Base-by-base conservation (phyloP, 2,329 filamentous ascomycete genomes). In the Aschersonia sp. region DNA sequence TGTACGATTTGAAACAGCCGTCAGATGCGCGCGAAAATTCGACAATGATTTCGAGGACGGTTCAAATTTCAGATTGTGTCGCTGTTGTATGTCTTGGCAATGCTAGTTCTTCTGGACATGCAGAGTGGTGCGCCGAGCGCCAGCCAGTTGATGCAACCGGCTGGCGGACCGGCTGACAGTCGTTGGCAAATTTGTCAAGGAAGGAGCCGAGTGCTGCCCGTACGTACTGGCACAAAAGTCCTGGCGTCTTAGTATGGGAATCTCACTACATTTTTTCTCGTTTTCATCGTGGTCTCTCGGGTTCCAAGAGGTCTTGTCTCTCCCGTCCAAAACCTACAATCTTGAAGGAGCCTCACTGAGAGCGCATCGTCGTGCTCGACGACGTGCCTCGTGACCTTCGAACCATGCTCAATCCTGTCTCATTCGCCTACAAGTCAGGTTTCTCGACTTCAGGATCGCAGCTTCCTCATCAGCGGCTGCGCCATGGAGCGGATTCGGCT, bases 371-470 rank as follows among this genome's bases (percentile, higher is more conserved):
- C 8, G 35, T 37, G 35, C 35, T 12, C 5, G 35, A 37, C 35
- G n/a, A 14, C 14, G 14, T 41, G 40, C 7, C 7, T n/a, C 40
- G n/a, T 41, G 7, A 7, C 40, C 40, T 22, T 41, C 5, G 2
- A 22, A 7, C 11, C 11, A 11, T 7, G 11, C n/a, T 7, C 11
- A 11, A n/a, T 41, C 2, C 40, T 41, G 6, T n/a, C 14, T 7
- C n/a, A 7, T 41, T n/a, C 10, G 40, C 11, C 40, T 7, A 7
- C n/a, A 12, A n/a, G 10, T n/a, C 30, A 31, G 14, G 6, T 5
- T n/a, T 29, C 7, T 32, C n/a, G 8, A 44, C 29, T 14, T 29
- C 14, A 30, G 42, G 45, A 45, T 50, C 49, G 49, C 45, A 32
- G 43, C 43, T 50, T 50, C 49, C 47, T 35, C 22, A 22, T 43